phyloP scores from a whole-genome alignment of 2,329 filamentous ascomycete species.

The Aquanectria penicillioides region DNA sequence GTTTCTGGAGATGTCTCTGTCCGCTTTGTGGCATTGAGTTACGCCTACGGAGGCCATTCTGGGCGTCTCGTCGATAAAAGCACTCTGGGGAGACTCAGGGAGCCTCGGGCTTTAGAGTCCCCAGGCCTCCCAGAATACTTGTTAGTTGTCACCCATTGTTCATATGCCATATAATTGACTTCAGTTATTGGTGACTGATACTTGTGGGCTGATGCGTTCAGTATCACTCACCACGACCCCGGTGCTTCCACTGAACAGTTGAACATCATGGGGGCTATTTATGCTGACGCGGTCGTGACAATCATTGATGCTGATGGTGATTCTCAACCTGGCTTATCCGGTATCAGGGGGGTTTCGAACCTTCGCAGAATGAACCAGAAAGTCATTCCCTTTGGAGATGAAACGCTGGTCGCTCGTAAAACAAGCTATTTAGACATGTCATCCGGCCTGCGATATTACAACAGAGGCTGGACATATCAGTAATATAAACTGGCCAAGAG shows the following conservation, averaged over 20 bases:
- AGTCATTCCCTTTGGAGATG: constrained; percentile 10
- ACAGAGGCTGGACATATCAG: constrained; percentile 23
- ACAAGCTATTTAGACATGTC: background rate
- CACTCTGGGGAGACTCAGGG: background rate
- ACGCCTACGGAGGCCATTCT: background rate
- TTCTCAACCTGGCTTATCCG: background rate
- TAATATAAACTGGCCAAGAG: constrained; percentile 7
- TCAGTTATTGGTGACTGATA: constrained; percentile 8
- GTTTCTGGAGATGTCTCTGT: background rate
- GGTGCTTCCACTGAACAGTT: background rate
- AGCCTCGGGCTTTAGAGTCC: background rate
- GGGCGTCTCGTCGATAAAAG: accelerated
- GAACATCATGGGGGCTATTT: constrained; percentile 11
- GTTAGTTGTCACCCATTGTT: background rate
- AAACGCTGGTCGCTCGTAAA: background rate
- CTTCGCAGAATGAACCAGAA: background rate
- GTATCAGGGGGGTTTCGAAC: background rate
- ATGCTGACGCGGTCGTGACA: constrained; percentile 9
- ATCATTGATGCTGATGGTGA: constrained; percentile 16
- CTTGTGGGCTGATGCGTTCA: constrained; percentile 13
- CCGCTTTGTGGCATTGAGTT: constrained; percentile 12
- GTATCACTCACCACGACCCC: background rate
- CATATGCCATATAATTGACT: constrained; percentile 9
- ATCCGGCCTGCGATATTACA: background rate
- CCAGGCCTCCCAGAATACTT: background rate